Conservation (phyloP, 768 basidiomycete species). For the Mycena crocata region DNA sequence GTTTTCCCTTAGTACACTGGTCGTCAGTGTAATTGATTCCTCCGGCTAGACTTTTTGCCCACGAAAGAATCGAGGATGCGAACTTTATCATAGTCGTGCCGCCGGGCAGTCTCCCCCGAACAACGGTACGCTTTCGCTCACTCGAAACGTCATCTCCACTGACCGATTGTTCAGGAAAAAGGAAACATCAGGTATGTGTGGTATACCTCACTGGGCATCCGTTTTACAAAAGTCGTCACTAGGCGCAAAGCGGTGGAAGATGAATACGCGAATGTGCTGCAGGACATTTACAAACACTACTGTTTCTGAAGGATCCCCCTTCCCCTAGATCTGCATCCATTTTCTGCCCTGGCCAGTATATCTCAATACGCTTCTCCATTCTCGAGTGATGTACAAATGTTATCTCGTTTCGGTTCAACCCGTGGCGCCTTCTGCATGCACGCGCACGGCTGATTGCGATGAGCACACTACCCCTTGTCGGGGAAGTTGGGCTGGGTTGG, state of each 20-base stretch:
- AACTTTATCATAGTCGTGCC: constrained; percentile 35
- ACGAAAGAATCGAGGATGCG: constrained; percentile 32
- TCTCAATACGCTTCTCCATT: too few relatives aligned
- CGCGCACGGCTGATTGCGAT: too few relatives aligned
- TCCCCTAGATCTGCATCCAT: too few relatives aligned
- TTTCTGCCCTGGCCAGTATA: too few relatives aligned
- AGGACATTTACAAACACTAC: too few relatives aligned
- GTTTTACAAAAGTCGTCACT: not conserved
- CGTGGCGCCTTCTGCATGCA: too few relatives aligned
- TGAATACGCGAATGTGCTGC: not conserved
- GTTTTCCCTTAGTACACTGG: too few relatives aligned
- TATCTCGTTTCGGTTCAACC: too few relatives aligned
- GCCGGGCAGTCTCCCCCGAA: not conserved
- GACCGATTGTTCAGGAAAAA: constrained; percentile 1
- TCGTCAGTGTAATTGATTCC: too few relatives aligned
- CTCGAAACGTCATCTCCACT: not conserved
- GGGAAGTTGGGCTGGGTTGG: constrained; percentile 4
- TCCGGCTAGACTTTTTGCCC: constrained; percentile 38
- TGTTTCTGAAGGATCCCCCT: too few relatives aligned
- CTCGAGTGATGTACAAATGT: too few relatives aligned
- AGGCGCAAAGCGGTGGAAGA: constrained; percentile 8
- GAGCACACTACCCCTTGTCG: not conserved
- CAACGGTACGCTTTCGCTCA: not conserved
- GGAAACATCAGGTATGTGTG: not conserved
- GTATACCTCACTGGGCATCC: not conserved